These are phyloP conservation scores for Macroventuria anomochaeta DNA, from an alignment of 2,329 filamentous ascomycete genomes.

Conservation along the genomic window DNA sequence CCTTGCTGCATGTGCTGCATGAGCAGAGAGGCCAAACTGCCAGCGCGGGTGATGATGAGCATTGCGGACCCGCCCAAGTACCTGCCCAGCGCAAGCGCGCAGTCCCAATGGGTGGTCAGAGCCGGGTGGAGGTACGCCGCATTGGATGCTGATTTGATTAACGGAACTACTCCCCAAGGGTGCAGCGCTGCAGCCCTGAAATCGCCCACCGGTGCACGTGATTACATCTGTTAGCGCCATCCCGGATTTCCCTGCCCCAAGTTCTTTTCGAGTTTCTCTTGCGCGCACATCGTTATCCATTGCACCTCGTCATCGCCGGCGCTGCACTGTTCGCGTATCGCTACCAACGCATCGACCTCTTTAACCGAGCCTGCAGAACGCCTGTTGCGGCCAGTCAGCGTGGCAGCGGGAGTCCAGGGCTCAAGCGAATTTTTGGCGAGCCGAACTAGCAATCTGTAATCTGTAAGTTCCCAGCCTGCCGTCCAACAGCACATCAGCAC, in stretches of 20 bases:
- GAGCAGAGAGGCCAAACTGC: conserved; percentile 12
- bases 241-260: not conserved
- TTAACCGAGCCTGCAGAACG: conserved; percentile 19
- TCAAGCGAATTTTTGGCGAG: conserved; percentile 25
- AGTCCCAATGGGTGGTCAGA: conserved; percentile 13
- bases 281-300: conserved; percentile 4
- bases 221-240: not conserved
- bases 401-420: conserved; percentile 20
- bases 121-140: conserved; percentile 10
- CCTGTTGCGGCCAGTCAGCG: conserved; percentile 12
- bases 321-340: conserved; percentile 16
- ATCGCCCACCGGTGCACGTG: conserved; percentile 7
- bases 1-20: conserved; percentile 22
- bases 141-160: conserved; percentile 23
- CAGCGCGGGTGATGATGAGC: not conserved
- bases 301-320: conserved; percentile 6
- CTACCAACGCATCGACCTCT: conserved; percentile 12
- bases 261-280: not conserved
- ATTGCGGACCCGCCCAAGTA: conserved; percentile 13
- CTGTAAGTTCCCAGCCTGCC: conserved; percentile 3
- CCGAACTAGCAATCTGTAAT: conserved; percentile 7
- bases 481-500: conserved; percentile 6
- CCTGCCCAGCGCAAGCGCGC: conserved; percentile 8
- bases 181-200: not conserved
- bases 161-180: conserved; percentile 6